Conservation (phyloP, 1,284 basidiomycete species). For the Tetrapyrgos nigripes region DNA sequence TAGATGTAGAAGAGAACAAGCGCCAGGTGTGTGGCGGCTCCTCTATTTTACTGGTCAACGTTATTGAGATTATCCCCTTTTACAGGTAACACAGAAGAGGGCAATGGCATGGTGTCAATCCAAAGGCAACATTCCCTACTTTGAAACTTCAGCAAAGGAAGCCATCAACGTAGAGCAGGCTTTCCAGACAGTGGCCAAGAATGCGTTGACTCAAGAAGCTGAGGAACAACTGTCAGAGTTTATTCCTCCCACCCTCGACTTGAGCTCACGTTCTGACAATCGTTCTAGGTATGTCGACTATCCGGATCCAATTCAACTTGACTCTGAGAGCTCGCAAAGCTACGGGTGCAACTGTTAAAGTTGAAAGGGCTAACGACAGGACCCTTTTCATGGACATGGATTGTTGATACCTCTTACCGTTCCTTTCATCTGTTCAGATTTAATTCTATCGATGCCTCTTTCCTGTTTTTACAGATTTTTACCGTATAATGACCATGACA, state of each 20-base stretch:
- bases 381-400: slow-evolving; percentile 10
- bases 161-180: slow-evolving; percentile 99
- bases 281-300: slow-evolving; percentile 91
- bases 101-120: slow-evolving; percentile 99
- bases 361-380: slow-evolving; percentile 12
- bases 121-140: slow-evolving; percentile 99
- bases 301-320: slow-evolving; percentile 98
- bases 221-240: slow-evolving; percentile 90
- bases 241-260: slow-evolving; percentile 19
- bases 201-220: slow-evolving; percentile 95
- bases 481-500: slow-evolving; percentile 28
- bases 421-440: slow-evolving; percentile 15
- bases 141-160: slow-evolving; percentile 99
- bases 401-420: neutral
- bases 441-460: slow-evolving; percentile 8
- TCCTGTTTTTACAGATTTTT: neutral
- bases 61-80: slow-evolving; percentile 7
- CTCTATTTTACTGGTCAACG: slow-evolving; percentile 6
- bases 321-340: slow-evolving; percentile 90
- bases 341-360: slow-evolving; percentile 91
- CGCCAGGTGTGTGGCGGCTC: slow-evolving; percentile 76
- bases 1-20: slow-evolving; percentile 99
- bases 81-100: slow-evolving; percentile 96
- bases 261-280: slow-evolving; percentile 26
- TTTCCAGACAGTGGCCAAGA: slow-evolving; percentile 99